Base-by-base conservation (phyloP, 2,329 filamentous ascomycete genomes). In the Apiospora pterosperma region DNA sequence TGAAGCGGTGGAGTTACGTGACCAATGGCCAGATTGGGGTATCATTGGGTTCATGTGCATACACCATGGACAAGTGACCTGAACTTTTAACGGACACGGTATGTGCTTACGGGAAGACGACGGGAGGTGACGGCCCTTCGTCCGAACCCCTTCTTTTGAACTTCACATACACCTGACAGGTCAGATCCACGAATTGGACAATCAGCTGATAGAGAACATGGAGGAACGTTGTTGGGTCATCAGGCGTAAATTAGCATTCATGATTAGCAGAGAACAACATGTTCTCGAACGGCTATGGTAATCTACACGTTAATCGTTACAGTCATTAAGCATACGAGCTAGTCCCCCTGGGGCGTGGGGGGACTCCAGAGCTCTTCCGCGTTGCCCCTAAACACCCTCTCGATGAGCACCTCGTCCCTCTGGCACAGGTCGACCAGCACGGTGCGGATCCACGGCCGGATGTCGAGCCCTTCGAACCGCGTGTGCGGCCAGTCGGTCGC, bases 401-500 rank as follows among this genome's bases (percentile, higher is more conserved):
- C 77, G 25, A 80, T 75, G 41, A 86, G 71, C 8, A 74, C 68
- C 41, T 86, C 71, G 6, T 74, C 68, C 5, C 78, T 74, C 62
- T 83, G 77, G 68, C 84, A 87, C 80, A 85, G 84, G 16, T 82
- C 76, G 4, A 34, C 0, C 63, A 89, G 71, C 60, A 85, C 84
- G 62, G 75, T 78, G 65, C 86, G 79, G 34, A 87, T 79, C 71
- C 85, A 89, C 0, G 82, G 82, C 59, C 73, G 77, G 25, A 88
- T 84, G 69, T 89, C 82, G 2, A 87, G 68, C 2, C 82, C 82
- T 25, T 87, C 83, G 65, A 85, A 89, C 14, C 87, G 78, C 3
- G 88, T 90, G 72, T 89, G 86, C 23, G 87, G 87, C 87, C 87
- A 89, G 69, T 89, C 87, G 0, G 85, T 87, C 1, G 85, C 86